Evolutionary conservation across 2,329 filamentous ascomycete genomes (phyloP).

Genomic region (Neonectria sp.): DNA sequence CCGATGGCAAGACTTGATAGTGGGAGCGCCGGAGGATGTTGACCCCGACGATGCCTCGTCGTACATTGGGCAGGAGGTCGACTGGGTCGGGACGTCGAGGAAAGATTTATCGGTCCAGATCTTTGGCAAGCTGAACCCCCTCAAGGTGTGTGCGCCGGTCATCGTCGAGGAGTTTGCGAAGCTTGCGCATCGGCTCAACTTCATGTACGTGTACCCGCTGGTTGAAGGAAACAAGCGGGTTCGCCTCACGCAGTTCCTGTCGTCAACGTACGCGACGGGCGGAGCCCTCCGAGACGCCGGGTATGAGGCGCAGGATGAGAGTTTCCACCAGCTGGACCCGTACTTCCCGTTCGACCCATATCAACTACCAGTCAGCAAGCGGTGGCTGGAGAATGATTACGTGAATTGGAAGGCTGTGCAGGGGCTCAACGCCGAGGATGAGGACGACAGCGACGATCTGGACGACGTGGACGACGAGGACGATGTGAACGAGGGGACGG

Average conservation of each 20-base stretch:
- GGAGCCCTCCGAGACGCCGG: constrained; percentile 67
- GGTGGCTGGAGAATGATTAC: constrained; percentile 90
- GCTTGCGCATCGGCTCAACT: constrained; percentile 86
- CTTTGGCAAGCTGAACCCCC: constrained; percentile 90
- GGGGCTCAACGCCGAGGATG: constrained; percentile 74
- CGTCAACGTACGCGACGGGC: constrained; percentile 69
- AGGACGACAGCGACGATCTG: constrained; percentile 68
- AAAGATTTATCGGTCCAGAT: constrained; percentile 84
- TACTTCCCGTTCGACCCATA: constrained; percentile 99
- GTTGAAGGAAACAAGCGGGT: constrained; percentile 95
- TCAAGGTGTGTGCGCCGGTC: constrained; percentile 92
- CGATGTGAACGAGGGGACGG: constrained; percentile 65
- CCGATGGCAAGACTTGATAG: constrained; percentile 91
- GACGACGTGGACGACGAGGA: constrained; percentile 64
- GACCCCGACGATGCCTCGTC: constrained; percentile 74
- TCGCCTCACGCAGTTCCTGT: constrained; percentile 80
- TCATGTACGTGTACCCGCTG: constrained; percentile 91
- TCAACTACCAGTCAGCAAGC: constrained; percentile 86
- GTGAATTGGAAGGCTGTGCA: constrained; percentile 84
- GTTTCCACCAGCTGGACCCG: constrained; percentile 87
- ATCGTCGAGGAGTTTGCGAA: constrained; percentile 95
- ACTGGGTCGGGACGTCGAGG: constrained; percentile 83
- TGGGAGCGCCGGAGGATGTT: constrained; percentile 70
- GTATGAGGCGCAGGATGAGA: constrained; percentile 74
- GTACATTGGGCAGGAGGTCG: constrained; percentile 79